Conservation (phyloP, 495 filamentous ascomycete species). For the Penicillium dipodomyicola region DNA sequence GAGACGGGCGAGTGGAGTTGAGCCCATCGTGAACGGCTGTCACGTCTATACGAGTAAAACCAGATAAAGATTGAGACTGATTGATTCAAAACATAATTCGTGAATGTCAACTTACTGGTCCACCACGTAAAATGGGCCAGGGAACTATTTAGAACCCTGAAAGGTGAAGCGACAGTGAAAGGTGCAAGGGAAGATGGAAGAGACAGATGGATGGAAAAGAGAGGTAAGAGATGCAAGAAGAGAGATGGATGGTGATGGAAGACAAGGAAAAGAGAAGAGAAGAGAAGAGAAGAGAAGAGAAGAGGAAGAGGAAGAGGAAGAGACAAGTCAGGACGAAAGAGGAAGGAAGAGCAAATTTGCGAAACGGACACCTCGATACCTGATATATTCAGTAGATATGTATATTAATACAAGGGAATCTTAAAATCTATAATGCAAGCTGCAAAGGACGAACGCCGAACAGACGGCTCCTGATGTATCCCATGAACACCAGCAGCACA, state of each 20-base stretch:
- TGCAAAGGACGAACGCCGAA: constrained; percentile 35
- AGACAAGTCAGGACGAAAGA: neutral
- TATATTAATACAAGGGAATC: constrained; percentile 25
- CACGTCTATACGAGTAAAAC: neutral
- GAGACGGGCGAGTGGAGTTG: neutral
- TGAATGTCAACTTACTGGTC: neutral
- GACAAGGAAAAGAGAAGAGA: neutral
- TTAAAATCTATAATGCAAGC: constrained; percentile 44
- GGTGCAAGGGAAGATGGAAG: neutral
- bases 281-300: neutral
- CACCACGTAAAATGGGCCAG: no score
- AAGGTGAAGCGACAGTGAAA: neutral
- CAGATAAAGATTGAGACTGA: neutral
- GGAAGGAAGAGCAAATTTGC: neutral
- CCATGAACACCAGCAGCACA: constrained; percentile 6
- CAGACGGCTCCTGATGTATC: constrained; percentile 10
- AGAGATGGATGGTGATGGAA: neutral
- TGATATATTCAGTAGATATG: neutral
- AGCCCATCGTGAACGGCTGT: neutral
- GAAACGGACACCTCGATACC: neutral
- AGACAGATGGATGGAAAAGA: neutral
- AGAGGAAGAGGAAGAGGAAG: no score
- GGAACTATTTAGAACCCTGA: neutral
- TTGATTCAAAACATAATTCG: neutral
- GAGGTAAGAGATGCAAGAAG: neutral